A percentile compares a stretch with the other conserved stretches of the same genome.
Evolutionary conservation across 2,329 filamentous ascomycete genomes (phyloP).

Genomic region (Trichoderma endophyticum): DNA sequence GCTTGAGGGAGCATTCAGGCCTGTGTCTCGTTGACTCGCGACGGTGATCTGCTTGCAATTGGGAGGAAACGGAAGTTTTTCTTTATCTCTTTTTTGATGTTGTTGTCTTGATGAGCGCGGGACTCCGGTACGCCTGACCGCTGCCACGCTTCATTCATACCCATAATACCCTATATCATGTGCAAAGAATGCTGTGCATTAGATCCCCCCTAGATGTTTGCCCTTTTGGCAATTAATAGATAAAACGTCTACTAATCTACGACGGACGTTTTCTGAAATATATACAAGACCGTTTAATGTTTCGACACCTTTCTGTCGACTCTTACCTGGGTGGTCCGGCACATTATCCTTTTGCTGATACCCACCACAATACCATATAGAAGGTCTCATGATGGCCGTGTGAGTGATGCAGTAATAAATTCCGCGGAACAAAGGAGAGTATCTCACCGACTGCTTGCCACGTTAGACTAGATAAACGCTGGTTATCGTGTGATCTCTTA

Average conservation of each 20-base stretch:
- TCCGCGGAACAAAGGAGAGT: not conserved
- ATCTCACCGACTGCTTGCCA: not conserved
- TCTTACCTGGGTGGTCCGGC: not conserved
- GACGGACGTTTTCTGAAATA: not conserved
- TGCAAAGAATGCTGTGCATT: not conserved
- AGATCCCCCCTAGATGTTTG: conserved; percentile 3
- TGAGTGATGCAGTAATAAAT: no score
- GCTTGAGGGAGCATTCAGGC: not conserved
- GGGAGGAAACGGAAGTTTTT: not conserved
- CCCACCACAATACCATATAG: not conserved
- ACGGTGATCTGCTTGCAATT: not conserved
- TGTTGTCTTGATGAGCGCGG: not conserved
- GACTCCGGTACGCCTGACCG: not conserved
- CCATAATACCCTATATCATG: conserved; percentile 5
- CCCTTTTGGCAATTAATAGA: not conserved
- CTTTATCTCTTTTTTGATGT: not conserved
- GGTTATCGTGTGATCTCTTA: not conserved
- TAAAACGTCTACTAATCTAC: not conserved
- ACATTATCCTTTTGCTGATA: not conserved
- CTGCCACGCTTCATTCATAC: not conserved
- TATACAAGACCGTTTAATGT: not conserved
- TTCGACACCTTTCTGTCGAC: not conserved
- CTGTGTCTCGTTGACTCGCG: not conserved
- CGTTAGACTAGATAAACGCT: not conserved
- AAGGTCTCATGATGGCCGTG: no score